phyloP scores from a whole-genome alignment of 2,329 filamentous ascomycete species.

The Trichoderma sp. region DNA sequence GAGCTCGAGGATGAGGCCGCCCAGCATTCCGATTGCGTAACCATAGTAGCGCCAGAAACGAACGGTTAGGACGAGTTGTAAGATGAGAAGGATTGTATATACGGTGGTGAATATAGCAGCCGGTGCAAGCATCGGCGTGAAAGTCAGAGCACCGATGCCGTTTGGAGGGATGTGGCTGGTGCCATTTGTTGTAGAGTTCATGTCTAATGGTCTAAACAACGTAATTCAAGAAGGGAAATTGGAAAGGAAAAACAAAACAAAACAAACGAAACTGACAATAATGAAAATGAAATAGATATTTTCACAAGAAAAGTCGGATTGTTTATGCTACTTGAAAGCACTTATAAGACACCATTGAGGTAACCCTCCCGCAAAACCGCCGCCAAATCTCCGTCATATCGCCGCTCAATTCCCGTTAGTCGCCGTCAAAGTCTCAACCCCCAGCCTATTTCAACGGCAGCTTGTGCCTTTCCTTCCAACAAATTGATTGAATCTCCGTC shows the following conservation, averaged over 20 bases:
- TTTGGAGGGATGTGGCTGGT: not conserved
- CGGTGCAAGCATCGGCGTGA: not conserved
- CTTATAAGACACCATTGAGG: not conserved
- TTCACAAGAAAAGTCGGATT: not conserved
- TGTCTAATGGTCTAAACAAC: not conserved
- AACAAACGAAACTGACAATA: not conserved
- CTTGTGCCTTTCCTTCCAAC: not conserved
- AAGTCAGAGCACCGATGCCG: not conserved
- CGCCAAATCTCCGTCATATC: constrained; percentile 10
- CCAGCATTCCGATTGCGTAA: not conserved
- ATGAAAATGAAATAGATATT: not conserved
- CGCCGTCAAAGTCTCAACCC: not conserved
- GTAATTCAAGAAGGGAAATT: not conserved
- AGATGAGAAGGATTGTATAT: not conserved
- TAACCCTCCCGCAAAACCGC: not conserved
- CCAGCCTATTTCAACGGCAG: not conserved
- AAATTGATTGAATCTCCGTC: not conserved
- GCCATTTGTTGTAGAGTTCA: not conserved
- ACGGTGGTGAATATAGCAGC: not conserved
- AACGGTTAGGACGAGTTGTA: not conserved
- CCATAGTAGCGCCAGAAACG: constrained; percentile 6
- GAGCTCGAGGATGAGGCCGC: not conserved
- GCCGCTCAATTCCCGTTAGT: not conserved
- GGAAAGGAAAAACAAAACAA: not conserved
- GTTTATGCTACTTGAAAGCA: not conserved